These are phyloP conservation scores for Coniochaeta hoffmannii DNA, from an alignment of 2,329 filamentous ascomycete genomes.

Conservation along the genomic window DNA sequence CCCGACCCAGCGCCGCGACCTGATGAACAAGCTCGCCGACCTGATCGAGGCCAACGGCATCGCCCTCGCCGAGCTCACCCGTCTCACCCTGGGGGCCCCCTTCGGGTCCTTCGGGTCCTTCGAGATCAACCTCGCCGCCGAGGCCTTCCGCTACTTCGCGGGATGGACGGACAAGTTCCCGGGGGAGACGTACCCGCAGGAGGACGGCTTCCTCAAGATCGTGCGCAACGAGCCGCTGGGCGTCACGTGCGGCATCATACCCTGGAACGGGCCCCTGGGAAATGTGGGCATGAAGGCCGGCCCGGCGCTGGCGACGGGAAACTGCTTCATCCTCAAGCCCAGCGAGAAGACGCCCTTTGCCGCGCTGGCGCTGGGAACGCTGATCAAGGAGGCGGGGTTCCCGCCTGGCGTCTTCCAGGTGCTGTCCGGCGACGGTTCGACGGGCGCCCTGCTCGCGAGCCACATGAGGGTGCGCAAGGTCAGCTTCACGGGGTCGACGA, in stretches of 20 bases:
- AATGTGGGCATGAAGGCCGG: constrained; percentile 31
- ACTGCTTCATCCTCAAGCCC: constrained; percentile 35
- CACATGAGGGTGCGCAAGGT: constrained; percentile 47
- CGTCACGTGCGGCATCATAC: constrained; percentile 24
- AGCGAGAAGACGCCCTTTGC: constrained; percentile 34
- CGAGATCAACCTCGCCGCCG: constrained; percentile 56
- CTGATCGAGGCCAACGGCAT: constrained; percentile 29
- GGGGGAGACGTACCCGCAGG: constrained; percentile 30
- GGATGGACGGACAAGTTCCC: constrained; percentile 30
- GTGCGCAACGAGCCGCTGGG: constrained; percentile 27
- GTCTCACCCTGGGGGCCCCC: constrained; percentile 38
- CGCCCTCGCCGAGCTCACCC: constrained; percentile 28
- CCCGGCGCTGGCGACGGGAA: constrained; percentile 34
- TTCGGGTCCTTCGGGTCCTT: constrained; percentile 49
- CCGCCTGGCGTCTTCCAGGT: constrained; percentile 35
- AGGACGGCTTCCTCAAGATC: constrained; percentile 35
- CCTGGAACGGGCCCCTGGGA: constrained; percentile 32
- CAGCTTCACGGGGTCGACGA: constrained; percentile 60
- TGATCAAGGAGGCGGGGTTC: constrained; percentile 33
- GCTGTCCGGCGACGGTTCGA: constrained; percentile 28
- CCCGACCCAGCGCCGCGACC: constrained; percentile 26
- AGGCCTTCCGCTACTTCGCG: constrained; percentile 36
- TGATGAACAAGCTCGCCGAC: constrained; percentile 35
- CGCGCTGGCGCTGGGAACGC: constrained; percentile 23
- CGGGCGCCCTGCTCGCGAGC: constrained; percentile 12